phyloP scores from a whole-genome alignment of 257 asterid genomes.

The Solanum neorickii region DNA sequence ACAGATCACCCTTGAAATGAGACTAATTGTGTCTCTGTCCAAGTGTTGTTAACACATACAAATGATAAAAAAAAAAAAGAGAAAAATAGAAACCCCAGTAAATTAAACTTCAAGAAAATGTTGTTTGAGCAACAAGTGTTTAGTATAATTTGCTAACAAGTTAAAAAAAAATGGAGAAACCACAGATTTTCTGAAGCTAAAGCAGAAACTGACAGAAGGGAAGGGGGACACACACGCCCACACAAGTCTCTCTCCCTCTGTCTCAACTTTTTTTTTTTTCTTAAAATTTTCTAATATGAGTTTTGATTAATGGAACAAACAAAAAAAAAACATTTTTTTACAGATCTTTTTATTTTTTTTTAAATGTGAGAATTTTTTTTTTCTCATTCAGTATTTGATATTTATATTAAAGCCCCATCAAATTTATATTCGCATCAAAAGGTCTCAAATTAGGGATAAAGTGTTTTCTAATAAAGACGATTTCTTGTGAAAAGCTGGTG shows the following conservation, averaged over 20 bases:
- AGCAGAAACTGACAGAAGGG: not conserved
- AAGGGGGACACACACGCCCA: not conserved
- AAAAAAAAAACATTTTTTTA: not conserved
- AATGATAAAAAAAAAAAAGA: too few relatives aligned
- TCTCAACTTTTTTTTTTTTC: not conserved
- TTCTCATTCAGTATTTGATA: too few relatives aligned
- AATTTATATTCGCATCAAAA: fast-evolving
- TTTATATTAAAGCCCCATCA: not conserved
- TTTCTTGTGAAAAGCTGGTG: not conserved
- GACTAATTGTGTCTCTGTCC: not conserved
- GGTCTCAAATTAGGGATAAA: not conserved
- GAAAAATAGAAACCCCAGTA: not conserved
- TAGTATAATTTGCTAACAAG: not conserved
- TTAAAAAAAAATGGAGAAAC: not conserved
- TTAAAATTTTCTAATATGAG: not conserved
- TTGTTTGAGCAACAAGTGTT: not conserved
- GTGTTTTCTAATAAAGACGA: not conserved
- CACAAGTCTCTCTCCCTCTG: not conserved
- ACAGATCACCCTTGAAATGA: not conserved
- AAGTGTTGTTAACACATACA: not conserved
- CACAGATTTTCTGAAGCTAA: not conserved
- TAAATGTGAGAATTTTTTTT: too few relatives aligned
- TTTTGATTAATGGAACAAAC: not conserved
- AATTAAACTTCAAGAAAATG: not conserved
- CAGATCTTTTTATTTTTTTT: not conserved